These are phyloP conservation scores for Helotiales sp. DNA, from an alignment of 2,329 filamentous ascomycete species.

Conservation along the genomic window DNA sequence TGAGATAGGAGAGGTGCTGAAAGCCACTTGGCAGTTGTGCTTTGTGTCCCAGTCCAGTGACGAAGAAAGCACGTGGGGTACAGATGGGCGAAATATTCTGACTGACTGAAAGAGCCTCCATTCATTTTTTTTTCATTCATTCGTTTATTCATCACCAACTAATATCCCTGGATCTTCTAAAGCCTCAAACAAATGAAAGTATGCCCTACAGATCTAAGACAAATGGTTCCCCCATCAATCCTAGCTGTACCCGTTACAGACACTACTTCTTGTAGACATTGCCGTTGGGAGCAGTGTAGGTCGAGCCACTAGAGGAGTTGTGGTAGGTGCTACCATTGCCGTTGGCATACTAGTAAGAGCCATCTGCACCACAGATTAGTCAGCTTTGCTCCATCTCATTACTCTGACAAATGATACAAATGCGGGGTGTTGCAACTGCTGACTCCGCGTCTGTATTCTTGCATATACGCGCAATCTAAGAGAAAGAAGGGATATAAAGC, in stretches of 20 bases:
- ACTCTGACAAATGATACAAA: too few species aligned
- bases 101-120: not conserved
- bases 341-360: constrained; percentile 75
- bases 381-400: not conserved
- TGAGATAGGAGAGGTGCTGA: too few species aligned
- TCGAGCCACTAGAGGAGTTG: constrained; percentile 57
- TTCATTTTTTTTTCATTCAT: not conserved
- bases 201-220: not conserved
- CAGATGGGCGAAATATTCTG: not conserved
- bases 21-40: too few species aligned
- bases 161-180: too few species aligned
- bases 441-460: too few species aligned
- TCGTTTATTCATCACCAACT: too few species aligned
- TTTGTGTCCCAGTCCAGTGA: too few species aligned
- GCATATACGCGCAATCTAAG: too few species aligned
- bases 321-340: constrained; percentile 68
- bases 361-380: constrained; percentile 45
- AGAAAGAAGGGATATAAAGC: too few species aligned
- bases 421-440: too few species aligned
- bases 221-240: not conserved
- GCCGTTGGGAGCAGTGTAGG: constrained; percentile 59
- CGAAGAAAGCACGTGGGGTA: not conserved
- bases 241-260: not conserved
- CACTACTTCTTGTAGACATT: constrained; percentile 29
- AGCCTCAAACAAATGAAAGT: not conserved